Evolutionary conservation across 352 stramenopile species (phyloP), one percentile per base, ranked within the genome.

Genomic region (Globisporangium polare): DNA sequence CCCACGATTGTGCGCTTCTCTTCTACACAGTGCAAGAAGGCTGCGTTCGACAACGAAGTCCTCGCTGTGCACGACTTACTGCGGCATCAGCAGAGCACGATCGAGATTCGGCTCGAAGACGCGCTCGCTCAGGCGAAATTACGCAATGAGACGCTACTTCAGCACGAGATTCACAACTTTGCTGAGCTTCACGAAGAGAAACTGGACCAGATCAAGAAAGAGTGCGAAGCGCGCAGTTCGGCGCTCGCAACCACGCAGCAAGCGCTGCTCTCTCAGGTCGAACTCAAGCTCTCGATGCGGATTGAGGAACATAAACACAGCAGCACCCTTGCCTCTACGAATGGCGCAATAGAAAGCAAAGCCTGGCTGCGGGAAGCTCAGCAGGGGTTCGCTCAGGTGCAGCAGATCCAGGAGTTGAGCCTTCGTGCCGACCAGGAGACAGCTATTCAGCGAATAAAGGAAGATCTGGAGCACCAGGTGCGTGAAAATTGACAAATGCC

Each of bases 41-140:
- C 66, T 9, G 69, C 63, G 10, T 73, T 87, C 41, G 77, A 85
- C 45, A 66, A 69, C n/a, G 77, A 86, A 64, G 53, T 89, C 2
- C 31, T 74, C 24, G 62, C 22, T 1, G 31, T 89, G 3, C 70
- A 83, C 6, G 64, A 82, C 7, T n/a, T 71, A 0, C 56, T 82
- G 13, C 60, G 66, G 24, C 27, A 68, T 8, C 65, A 87, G 13
- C 53, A 73, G 10, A 46, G 37, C n/a, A 10, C 51, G 0, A 10
- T 64, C 15, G 58, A 27, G 17, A 35, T n/a, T 3, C 49, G 39
- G 4, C 35, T 64, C 17, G 42, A 46, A 10, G 26, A 52, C 5
- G 27, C 24, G 5, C 52, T 53, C 15, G 31, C 29, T 12, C 33
- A 55, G 22, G 39, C 20, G 42, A 50, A 50, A 26, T 18, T 7